A percentile compares a stretch with the other conserved stretches of the same genome.
Evolutionary conservation across 352 stramenopile genomes (phyloP).

Genomic region (Pythium myriotylum): DNA sequence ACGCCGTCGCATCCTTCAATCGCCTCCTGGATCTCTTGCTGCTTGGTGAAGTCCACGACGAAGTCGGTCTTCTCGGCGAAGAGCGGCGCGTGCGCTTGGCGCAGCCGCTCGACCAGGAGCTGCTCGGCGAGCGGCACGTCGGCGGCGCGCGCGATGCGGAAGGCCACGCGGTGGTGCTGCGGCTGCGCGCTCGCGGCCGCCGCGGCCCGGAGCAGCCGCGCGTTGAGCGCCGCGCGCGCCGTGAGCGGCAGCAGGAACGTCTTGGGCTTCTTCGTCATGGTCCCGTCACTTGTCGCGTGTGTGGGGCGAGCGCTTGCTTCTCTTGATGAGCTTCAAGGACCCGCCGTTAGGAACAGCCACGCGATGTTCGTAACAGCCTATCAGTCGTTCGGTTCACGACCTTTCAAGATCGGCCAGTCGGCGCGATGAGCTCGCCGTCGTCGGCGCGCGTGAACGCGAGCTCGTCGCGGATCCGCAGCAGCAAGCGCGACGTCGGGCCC

Average conservation of each 20-base stretch:
- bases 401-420: slow-evolving; percentile 2
- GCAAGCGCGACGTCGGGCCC: slow-evolving; percentile 47
- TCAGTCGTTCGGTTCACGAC: background rate
- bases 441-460: slow-evolving; percentile 43
- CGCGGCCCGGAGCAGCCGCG: slow-evolving; percentile 11
- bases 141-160: slow-evolving; percentile 26
- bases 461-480: slow-evolving; percentile 41
- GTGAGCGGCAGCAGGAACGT: slow-evolving; percentile 24
- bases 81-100: slow-evolving; percentile 27
- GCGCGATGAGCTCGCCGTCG: slow-evolving; percentile 53
- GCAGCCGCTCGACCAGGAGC: slow-evolving; percentile 23
- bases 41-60: slow-evolving; percentile 45
- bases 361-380: background rate
- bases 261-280: slow-evolving; percentile 8
- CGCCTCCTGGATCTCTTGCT: slow-evolving; percentile 43
- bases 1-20: slow-evolving; percentile 48
- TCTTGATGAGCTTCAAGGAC: too few species aligned
- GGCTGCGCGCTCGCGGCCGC: background rate
- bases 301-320: too few species aligned
- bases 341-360: too few species aligned
- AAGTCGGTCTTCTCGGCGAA: slow-evolving; percentile 35
- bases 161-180: slow-evolving; percentile 8
- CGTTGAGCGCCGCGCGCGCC: slow-evolving; percentile 14
- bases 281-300: background rate
- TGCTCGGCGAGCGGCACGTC: slow-evolving; percentile 11